These are phyloP conservation scores for Chaetomium cochliodes DNA, from an alignment of 495 filamentous ascomycete genomes.

Conservation along the genomic window DNA sequence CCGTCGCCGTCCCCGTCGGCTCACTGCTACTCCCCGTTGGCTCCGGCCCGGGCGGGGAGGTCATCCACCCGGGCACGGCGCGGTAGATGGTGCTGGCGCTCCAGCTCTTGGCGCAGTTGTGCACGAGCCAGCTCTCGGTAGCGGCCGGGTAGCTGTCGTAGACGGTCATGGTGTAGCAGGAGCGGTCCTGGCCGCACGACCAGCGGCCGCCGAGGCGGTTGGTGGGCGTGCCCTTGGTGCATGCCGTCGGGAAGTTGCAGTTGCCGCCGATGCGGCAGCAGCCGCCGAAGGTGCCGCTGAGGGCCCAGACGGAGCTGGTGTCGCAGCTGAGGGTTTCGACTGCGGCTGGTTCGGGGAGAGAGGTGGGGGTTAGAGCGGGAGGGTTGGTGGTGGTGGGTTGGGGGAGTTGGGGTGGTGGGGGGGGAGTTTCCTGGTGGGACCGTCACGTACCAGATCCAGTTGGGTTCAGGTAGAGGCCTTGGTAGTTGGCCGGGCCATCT, in stretches of 20 bases:
- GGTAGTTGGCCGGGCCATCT: conserved; percentile 8
- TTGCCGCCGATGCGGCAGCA: conserved; percentile 11
- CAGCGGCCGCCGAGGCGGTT: conserved; percentile 9
- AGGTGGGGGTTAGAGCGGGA: neutral
- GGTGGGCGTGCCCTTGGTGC: neutral
- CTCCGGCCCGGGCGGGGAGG: neutral
- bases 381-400: neutral
- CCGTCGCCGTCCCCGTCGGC: neutral
- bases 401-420: neutral
- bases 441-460: neutral
- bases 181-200: neutral
- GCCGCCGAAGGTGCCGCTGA: neutral
- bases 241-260: conserved; percentile 18
- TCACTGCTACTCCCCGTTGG: neutral
- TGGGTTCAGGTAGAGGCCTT: conserved; percentile 12
- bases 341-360: neutral
- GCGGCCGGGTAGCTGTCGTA: conserved; percentile 18
- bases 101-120: conserved; percentile 18
- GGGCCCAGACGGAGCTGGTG: conserved; percentile 10
- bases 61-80: neutral
- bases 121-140: conserved; percentile 19
- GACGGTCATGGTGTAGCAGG: conserved; percentile 26
- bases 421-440: neutral
- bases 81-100: conserved; percentile 18
- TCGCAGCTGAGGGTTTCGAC: conserved; percentile 8